phyloP scores from a whole-genome alignment of 805 yeast genomes.

The Kazachstania bromeliacearum region DNA sequence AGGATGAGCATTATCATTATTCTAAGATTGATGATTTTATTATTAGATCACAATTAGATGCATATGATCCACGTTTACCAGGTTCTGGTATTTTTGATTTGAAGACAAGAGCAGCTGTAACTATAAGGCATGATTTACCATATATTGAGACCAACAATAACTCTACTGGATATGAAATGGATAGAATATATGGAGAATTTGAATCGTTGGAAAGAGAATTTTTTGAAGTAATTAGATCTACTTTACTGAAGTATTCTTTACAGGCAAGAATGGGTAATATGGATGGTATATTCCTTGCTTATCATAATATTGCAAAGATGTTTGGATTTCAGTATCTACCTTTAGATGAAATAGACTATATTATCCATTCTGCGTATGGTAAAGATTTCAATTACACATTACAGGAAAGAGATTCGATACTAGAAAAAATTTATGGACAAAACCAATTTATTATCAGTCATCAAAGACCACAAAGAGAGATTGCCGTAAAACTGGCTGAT shows the following conservation, averaged over 20 bases:
- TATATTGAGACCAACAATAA: conserved; percentile 44
- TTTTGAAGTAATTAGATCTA: conserved; percentile 63
- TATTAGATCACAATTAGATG: conserved; percentile 87
- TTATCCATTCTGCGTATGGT: conserved; percentile 42
- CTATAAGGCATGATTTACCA: conserved; percentile 69
- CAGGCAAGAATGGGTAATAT: conserved; percentile 93
- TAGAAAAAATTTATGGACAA: conserved; percentile 15
- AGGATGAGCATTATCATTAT: conserved; percentile 54
- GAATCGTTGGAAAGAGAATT: conserved; percentile 82
- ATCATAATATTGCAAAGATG: conserved; percentile 68
- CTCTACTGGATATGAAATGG: conserved; percentile 59
- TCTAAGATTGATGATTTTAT: conserved; percentile 58
- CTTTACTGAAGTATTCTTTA: conserved; percentile 72
- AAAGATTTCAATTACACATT: conserved; percentile 9
- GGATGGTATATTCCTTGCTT: conserved; percentile 94
- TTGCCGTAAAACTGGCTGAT: conserved; percentile 42
- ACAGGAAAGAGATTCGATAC: conserved; percentile 9
- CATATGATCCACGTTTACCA: conserved; percentile 65
- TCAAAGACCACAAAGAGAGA: conserved; percentile 17
- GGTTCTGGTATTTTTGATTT: conserved; percentile 89
- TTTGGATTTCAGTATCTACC: conserved; percentile 91
- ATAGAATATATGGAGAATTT: conserved; percentile 48
- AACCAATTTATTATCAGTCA: conserved; percentile 16
- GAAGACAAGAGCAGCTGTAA: conserved; percentile 84
- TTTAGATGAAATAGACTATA: conserved; percentile 56